Percentiles rank a stretch among this genome's conserved stretches.
Conservation (phyloP, 164 flowering plant species). For the Buxus sempervirens region DNA sequence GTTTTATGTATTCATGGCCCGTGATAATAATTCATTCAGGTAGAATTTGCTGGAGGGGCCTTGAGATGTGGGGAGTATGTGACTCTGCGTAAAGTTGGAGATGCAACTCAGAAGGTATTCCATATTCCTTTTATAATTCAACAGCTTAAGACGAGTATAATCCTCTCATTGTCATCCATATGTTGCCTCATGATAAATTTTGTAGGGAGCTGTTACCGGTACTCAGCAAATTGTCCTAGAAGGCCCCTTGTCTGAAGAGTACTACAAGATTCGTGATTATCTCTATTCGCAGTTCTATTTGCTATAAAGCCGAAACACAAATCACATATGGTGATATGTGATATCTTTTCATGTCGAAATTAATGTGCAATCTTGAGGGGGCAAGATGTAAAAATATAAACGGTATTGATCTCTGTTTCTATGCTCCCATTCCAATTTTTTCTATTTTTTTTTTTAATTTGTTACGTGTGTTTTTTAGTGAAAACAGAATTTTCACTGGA, state of each 20-base stretch:
- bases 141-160: background rate
- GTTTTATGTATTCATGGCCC: too few species aligned
- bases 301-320: slow-evolving; percentile 28
- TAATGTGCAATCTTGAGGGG: too few species aligned
- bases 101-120: slow-evolving; percentile 69
- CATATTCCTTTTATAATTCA: background rate
- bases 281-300: slow-evolving; percentile 89
- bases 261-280: slow-evolving; percentile 78
- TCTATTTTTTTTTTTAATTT: too few species aligned
- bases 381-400: too few species aligned
- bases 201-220: slow-evolving; percentile 66
- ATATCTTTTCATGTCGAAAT: background rate
- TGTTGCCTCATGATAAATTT: background rate
- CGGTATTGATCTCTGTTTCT: too few species aligned
- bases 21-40: too few species aligned
- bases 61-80: slow-evolving; percentile 87
- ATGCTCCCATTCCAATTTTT: too few species aligned
- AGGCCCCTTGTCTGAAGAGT: slow-evolving; percentile 88
- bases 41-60: slow-evolving; percentile 86
- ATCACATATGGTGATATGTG: background rate
- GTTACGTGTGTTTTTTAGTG: too few species aligned
- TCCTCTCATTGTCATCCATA: background rate
- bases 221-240: slow-evolving; percentile 83
- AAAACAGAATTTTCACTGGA: too few species aligned
- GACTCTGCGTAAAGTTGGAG: slow-evolving; percentile 82